Evolutionary conservation across 192 early-diverging fungal species (phyloP).

Genomic region (Entrophospora sp.): DNA sequence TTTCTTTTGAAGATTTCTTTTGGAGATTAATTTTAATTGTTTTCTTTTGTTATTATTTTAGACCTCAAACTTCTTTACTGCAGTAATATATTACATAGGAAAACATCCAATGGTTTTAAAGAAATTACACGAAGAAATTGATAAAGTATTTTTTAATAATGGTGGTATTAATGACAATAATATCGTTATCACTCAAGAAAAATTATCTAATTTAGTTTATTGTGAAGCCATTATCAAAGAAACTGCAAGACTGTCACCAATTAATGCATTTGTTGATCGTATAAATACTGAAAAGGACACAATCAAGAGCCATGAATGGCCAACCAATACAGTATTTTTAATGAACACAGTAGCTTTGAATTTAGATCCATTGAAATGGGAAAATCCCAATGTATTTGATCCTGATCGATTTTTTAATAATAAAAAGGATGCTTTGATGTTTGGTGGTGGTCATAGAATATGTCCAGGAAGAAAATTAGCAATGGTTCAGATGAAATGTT

Average conservation of each 20-base stretch:
- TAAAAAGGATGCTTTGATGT: not conserved
- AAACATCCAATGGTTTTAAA: not conserved
- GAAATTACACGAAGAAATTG: not conserved
- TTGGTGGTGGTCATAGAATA: not conserved
- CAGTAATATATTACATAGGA: conserved; percentile 1
- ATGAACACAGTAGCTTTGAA: not conserved
- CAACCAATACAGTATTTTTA: not conserved
- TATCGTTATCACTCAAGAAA: not conserved
- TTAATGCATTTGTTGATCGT: not conserved
- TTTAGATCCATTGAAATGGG: not conserved
- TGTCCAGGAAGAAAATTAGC: conserved; percentile 14
- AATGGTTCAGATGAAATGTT: not conserved
- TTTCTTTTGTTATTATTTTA: not conserved
- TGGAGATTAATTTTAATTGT: not conserved
- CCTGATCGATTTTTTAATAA: not conserved
- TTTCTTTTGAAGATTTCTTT: no score
- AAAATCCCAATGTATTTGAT: not conserved
- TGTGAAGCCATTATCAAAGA: conserved; percentile 14
- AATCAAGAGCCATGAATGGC: conserved; percentile 7
- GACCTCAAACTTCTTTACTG: not conserved
- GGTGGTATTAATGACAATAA: no score
- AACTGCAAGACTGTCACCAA: not conserved
- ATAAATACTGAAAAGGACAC: not conserved
- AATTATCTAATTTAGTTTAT: not conserved
- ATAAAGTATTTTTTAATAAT: not conserved